phyloP scores from a whole-genome alignment of 202 grass and related monocot species.

The Dendrocalamus latiflorus region DNA sequence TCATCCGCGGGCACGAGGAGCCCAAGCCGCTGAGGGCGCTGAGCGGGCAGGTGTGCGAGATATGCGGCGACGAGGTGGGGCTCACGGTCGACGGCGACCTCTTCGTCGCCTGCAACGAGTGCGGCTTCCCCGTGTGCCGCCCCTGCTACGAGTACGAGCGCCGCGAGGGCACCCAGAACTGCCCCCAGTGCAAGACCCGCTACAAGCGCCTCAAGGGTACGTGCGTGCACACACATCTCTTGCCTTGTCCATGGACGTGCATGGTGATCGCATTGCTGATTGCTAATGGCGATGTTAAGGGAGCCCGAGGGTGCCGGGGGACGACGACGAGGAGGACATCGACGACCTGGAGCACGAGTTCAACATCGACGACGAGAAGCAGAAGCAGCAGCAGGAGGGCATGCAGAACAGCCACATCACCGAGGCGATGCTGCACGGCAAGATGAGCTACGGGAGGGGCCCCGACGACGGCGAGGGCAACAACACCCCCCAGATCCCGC shows the following conservation, averaged over 20 bases:
- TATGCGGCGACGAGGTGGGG: slow-evolving; percentile 85
- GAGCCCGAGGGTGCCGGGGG: slow-evolving; percentile 81
- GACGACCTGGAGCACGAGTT: slow-evolving; percentile 98
- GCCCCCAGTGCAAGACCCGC: slow-evolving; percentile 94
- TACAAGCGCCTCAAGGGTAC: slow-evolving; percentile 98
- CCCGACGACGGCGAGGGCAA: slow-evolving; percentile 59
- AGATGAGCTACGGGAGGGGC: slow-evolving; percentile 89
- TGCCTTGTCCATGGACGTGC: background rate
- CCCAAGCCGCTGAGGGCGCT: slow-evolving; percentile 69
- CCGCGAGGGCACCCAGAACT: slow-evolving; percentile 89
- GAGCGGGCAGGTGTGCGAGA: slow-evolving; percentile 98
- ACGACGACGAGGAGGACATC: slow-evolving; percentile 95
- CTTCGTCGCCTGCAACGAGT: slow-evolving; percentile 98
- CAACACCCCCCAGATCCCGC: slow-evolving; percentile 59
- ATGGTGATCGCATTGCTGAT: background rate
- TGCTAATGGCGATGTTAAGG: slow-evolving; percentile 27
- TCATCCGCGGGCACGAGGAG: slow-evolving; percentile 95
- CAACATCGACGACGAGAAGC: slow-evolving; percentile 82
- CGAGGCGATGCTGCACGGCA: slow-evolving; percentile 94
- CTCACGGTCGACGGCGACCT: slow-evolving; percentile 77
- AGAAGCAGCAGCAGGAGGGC: slow-evolving; percentile 23
- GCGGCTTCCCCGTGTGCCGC: slow-evolving; percentile 94
- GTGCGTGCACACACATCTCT: background rate
- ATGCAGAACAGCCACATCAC: slow-evolving; percentile 69
- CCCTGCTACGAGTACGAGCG: slow-evolving; percentile 99